These are phyloP conservation scores for Neocucurbitaria cava DNA, from an alignment of 2,329 filamentous ascomycete genomes.

Conservation along the genomic window DNA sequence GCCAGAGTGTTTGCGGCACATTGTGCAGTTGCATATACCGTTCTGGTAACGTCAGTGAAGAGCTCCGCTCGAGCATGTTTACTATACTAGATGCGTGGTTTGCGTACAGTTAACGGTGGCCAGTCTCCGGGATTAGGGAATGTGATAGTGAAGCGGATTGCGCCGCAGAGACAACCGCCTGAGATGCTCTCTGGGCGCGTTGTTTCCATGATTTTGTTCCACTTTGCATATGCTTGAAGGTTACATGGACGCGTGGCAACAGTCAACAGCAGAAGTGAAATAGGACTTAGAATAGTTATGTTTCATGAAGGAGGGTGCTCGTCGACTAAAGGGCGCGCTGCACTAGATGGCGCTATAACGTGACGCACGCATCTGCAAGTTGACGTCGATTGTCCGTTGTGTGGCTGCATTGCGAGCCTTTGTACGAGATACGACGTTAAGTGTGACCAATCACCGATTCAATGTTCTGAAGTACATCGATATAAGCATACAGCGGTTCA, in stretches of 20 bases:
- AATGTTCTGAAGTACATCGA: background rate
- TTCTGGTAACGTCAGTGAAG: conserved; percentile 18
- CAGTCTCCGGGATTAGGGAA: conserved; percentile 28
- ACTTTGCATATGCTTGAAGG: background rate
- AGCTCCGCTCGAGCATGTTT: background rate
- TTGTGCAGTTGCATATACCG: conserved; percentile 38
- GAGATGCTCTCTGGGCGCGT: conserved; percentile 20
- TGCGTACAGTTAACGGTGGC: conserved; percentile 27
- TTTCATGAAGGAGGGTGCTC: background rate
- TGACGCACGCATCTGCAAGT: background rate
- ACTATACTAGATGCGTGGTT: background rate
- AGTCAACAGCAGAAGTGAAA: background rate
- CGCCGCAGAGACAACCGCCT: conserved; percentile 35
- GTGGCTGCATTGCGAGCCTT: background rate
- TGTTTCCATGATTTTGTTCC: background rate
- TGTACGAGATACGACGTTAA: background rate
- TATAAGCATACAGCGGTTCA: too few species aligned
- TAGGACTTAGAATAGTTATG: background rate
- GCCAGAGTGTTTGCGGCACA: conserved; percentile 36
- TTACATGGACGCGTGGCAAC: background rate
- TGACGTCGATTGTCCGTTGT: background rate
- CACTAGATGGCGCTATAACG: background rate
- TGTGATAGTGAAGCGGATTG: conserved; percentile 29
- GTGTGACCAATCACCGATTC: background rate
- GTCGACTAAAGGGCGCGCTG: background rate